These are phyloP conservation scores for Phytophthora pinifolia DNA, from an alignment of 352 stramenopile genomes.

Conservation along the genomic window DNA sequence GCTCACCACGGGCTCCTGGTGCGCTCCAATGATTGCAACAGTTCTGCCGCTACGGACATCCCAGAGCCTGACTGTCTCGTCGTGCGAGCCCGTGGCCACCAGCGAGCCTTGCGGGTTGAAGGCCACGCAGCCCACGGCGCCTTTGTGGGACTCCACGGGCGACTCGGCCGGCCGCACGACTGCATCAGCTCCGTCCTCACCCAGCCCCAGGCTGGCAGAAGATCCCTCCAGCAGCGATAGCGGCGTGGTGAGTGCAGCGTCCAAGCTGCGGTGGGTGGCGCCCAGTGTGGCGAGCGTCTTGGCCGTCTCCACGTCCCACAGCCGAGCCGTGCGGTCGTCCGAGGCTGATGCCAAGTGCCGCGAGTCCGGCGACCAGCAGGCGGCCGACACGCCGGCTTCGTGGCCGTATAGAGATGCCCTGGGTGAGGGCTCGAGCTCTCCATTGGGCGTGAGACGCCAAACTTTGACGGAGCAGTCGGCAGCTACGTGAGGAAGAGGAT, in stretches of 20 bases:
- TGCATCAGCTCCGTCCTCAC: constrained; percentile 21
- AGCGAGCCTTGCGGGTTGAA: constrained; percentile 95
- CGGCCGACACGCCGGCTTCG: constrained; percentile 93
- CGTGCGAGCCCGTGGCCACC: constrained; percentile 89
- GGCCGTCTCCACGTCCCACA: constrained; percentile 94
- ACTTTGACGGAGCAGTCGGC: constrained; percentile 79
- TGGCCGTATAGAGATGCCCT: constrained; percentile 80
- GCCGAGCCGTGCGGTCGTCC: constrained; percentile 94
- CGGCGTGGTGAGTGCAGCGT: constrained; percentile 31
- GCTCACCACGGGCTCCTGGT: constrained; percentile 95
- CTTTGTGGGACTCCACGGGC: constrained; percentile 89
- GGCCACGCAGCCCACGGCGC: constrained; percentile 95
- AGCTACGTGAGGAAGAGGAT: constrained; percentile 29
- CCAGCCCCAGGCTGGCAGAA: constrained; percentile 21
- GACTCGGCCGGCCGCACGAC: constrained; percentile 30
- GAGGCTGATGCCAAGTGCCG: constrained; percentile 92
- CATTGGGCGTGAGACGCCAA: constrained; percentile 40
- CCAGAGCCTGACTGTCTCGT: constrained; percentile 96
- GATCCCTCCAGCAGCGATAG: constrained; percentile 33
- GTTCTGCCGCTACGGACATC: constrained; percentile 92
- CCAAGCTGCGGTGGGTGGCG: constrained; percentile 36
- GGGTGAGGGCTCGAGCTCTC: constrained; percentile 27
- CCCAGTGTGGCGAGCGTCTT: constrained; percentile 74
- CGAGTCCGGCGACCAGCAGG: constrained; percentile 88
- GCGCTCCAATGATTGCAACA: constrained; percentile 88